Base-by-base conservation (phyloP, 768 basidiomycete species). In the Polyporus arcularius region DNA sequence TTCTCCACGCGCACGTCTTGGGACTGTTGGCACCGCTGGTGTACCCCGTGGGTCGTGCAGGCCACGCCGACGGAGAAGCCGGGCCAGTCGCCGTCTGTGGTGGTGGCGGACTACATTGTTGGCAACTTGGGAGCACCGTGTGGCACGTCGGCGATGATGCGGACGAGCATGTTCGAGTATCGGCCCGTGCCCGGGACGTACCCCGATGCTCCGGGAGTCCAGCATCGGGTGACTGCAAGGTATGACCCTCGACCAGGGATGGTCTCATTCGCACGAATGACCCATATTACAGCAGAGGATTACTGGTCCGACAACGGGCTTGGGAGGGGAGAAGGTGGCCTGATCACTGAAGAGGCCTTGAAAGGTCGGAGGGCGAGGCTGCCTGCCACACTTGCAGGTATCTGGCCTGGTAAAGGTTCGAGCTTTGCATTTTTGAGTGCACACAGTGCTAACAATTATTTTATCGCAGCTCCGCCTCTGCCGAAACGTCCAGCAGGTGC, bases 11-110 rank as follows among this genome's bases (percentile, higher is more conserved):
- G 65, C 21, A 57, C 58, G 15, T 47, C 61, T 11, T 66, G 65
- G 65, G 65, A 66, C 51, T 60, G 57, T 43, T 66, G 65, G 65
- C 65, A 66, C 40, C 65, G 65, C 18, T 66, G 65, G 65, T 58
- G 61, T 41, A 62, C 61, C 16, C 61, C 65, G n/a, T 63, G 55
- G 55, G 42, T 62, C 43, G 53, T 54, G 16, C 57, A 49, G 38
- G 53, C 31, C 16, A 14, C n/a, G 9, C 12, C 18, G 18, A 30
- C 28, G 41, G 15, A 12, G 45, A 15, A 30, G n/a, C 1, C 16
- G n/a, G 41, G 30, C 8, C 4, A 7, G 31, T 40, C 55, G 41
- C 54, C 21, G 21, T 26, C 21, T 26, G 21, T 51, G n/a, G 15
- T 50, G 12, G 58, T 57, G 45, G 54, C 57, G 16, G 59, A 64